A percentile compares a stretch with the other conserved stretches of the same genome.
phyloP scores from a whole-genome alignment of 345 rosid species.

The Bruguiera gymnorhiza region DNA sequence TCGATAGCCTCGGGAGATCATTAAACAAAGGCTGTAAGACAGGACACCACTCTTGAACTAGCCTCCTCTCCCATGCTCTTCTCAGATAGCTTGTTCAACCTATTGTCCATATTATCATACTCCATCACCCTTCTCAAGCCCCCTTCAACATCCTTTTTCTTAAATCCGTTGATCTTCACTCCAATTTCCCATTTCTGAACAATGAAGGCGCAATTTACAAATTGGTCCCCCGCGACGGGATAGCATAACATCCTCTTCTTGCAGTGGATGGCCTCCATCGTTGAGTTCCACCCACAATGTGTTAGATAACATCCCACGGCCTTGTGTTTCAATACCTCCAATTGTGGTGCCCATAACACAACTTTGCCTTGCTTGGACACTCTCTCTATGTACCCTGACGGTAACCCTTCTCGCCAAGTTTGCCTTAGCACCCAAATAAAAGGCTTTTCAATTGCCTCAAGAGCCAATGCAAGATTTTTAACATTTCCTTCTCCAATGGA shows the following conservation, averaged over 20 bases:
- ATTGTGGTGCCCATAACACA: constrained; percentile 74
- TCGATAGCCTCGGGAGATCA: constrained; percentile 13
- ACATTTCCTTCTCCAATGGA: constrained; percentile 64
- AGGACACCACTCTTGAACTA: constrained; percentile 15
- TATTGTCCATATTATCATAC: constrained; percentile 40
- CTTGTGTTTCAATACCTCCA: constrained; percentile 43
- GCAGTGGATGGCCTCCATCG: constrained; percentile 56
- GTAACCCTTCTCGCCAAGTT: constrained; percentile 58
- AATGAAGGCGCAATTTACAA: constrained; percentile 57
- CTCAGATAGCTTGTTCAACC: constrained; percentile 34
- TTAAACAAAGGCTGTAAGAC: constrained; percentile 29
- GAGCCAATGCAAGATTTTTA: constrained; percentile 42
- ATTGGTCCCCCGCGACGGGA: constrained; percentile 83
- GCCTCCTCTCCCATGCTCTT: constrained; percentile 44
- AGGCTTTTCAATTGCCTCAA: constrained; percentile 44
- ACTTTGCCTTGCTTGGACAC: constrained; percentile 43
- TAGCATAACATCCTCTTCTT: constrained; percentile 51
- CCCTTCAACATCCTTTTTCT: constrained; percentile 41
- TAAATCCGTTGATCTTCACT: constrained; percentile 45
- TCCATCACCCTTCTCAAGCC: constrained; percentile 43
- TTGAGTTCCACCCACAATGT: constrained; percentile 96
- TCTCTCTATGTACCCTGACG: constrained; percentile 42
- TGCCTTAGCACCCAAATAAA: constrained; percentile 62
- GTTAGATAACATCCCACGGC: constrained; percentile 57
- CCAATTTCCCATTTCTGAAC: constrained; percentile 64